Conservation (phyloP, 2,329 filamentous ascomycete genomes). For the Phaeosphaeria sp. region DNA sequence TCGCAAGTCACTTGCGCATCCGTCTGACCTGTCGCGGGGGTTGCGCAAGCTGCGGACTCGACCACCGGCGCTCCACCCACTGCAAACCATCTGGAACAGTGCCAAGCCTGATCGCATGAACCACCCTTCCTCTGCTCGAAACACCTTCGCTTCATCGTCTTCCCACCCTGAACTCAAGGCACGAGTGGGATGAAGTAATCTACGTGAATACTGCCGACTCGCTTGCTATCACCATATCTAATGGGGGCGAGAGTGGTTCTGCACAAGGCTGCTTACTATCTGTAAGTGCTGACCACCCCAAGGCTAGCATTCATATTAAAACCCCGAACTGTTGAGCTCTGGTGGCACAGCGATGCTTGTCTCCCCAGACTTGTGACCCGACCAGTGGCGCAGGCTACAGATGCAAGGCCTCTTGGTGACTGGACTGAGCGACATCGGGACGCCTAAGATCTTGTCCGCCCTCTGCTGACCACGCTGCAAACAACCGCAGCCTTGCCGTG, state of each 20-base stretch:
- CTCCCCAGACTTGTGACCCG: conserved; percentile 5
- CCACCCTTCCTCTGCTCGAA: conserved; percentile 27
- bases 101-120: conserved; percentile 36
- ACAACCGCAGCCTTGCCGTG: conserved; percentile 1
- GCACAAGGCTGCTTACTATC: conserved; percentile 25
- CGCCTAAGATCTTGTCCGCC: background rate
- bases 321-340: conserved; percentile 9
- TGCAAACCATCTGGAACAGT: conserved; percentile 33
- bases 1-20: background rate
- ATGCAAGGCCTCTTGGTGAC: background rate
- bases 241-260: conserved; percentile 6
- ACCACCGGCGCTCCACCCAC: conserved; percentile 1
- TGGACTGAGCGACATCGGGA: conserved; percentile 1
- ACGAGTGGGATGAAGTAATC: conserved; percentile 17
- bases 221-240: conserved; percentile 9
- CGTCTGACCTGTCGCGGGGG: background rate
- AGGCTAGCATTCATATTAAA: conserved; percentile 28
- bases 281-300: conserved; percentile 31
- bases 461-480: background rate
- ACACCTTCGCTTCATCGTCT: conserved; percentile 29
- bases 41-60: conserved; percentile 1
- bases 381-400: conserved; percentile 13
- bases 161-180: conserved; percentile 16
- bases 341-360: conserved; percentile 13
- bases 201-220: conserved; percentile 22